Evolutionary conservation across 306 rosid species (phyloP).

Genomic region (Pueraria montana): DNA sequence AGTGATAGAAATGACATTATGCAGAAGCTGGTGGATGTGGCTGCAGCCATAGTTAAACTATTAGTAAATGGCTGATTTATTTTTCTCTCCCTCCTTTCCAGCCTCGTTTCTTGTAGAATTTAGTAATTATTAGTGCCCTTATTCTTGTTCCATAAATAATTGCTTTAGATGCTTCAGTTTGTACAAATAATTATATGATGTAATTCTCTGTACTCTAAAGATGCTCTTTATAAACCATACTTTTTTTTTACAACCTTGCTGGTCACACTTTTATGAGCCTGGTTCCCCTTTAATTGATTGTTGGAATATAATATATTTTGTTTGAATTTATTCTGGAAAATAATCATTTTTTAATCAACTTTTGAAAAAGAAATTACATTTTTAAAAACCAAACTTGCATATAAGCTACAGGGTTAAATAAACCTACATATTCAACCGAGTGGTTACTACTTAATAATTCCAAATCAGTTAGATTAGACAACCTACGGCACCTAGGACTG

Average conservation of each 20-base stretch:
- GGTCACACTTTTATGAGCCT: slow-evolving; percentile 3
- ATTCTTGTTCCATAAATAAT: slow-evolving; percentile 30
- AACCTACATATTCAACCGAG: slow-evolving; percentile 18
- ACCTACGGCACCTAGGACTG: slow-evolving; percentile 27
- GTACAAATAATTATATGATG: slow-evolving; percentile 25
- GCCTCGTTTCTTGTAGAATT: slow-evolving; percentile 15
- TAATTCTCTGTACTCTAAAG: slow-evolving; percentile 43
- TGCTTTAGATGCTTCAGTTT: slow-evolving; percentile 38
- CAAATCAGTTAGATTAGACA: slow-evolving; percentile 20
- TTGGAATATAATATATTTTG: background rate
- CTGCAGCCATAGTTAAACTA: slow-evolving; percentile 68
- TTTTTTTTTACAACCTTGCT: slow-evolving; percentile 20
- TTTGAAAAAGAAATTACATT: background rate
- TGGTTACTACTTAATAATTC: slow-evolving; percentile 3
- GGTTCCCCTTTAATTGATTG: background rate
- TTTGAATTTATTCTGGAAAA: background rate
- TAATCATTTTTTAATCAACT: background rate
- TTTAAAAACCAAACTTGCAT: background rate
- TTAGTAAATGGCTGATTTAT: slow-evolving; percentile 56
- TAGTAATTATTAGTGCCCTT: background rate
- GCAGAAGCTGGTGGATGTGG: slow-evolving; percentile 65
- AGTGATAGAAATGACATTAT: slow-evolving; percentile 64
- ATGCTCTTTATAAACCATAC: slow-evolving; percentile 21
- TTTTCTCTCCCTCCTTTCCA: background rate
- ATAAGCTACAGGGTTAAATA: background rate